A percentile compares a stretch with the other conserved stretches of the same genome.
Evolutionary conservation across 2,329 filamentous ascomycete genomes (phyloP).

Genomic region (Colletotrichum navitas): DNA sequence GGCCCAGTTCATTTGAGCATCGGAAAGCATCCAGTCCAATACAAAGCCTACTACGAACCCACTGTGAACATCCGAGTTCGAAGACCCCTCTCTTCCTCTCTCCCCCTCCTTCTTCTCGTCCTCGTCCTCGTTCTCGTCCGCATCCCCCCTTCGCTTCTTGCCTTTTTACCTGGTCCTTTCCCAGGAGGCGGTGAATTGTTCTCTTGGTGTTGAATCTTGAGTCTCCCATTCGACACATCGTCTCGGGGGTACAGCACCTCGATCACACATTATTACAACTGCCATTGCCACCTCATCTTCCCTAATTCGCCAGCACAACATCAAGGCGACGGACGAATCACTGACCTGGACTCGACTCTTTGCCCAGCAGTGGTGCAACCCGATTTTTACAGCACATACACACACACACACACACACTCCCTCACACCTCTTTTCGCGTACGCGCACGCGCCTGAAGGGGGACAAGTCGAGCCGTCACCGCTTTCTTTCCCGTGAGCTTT

Average conservation of each 20-base stretch:
- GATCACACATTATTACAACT: slow-evolving; percentile 4
- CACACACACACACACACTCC: neutral
- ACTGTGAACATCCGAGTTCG: slow-evolving; percentile 12
- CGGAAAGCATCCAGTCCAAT: slow-evolving; percentile 19
- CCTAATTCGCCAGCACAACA: slow-evolving; percentile 29
- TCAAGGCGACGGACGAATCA: slow-evolving; percentile 25
- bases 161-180: neutral
- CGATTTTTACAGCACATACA: slow-evolving; percentile 12
- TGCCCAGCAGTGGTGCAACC: slow-evolving; percentile 13
- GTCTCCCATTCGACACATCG: slow-evolving; percentile 20
- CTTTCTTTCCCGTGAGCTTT: slow-evolving; percentile 12
- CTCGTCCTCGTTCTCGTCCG: neutral
- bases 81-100: neutral
- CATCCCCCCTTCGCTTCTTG: neutral
- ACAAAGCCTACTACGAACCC: slow-evolving; percentile 21
- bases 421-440: neutral
- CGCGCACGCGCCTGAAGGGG: slow-evolving; percentile 12
- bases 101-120: neutral
- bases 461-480: slow-evolving; percentile 22
- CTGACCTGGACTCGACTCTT: slow-evolving; percentile 18
- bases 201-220: neutral
- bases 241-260: slow-evolving; percentile 5
- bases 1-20: slow-evolving; percentile 22
- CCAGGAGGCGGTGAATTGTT: slow-evolving; percentile 5
- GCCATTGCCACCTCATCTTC: neutral